phyloP scores from a whole-genome alignment of 768 basidiomycete genomes.

The Sarcodon sp. region DNA sequence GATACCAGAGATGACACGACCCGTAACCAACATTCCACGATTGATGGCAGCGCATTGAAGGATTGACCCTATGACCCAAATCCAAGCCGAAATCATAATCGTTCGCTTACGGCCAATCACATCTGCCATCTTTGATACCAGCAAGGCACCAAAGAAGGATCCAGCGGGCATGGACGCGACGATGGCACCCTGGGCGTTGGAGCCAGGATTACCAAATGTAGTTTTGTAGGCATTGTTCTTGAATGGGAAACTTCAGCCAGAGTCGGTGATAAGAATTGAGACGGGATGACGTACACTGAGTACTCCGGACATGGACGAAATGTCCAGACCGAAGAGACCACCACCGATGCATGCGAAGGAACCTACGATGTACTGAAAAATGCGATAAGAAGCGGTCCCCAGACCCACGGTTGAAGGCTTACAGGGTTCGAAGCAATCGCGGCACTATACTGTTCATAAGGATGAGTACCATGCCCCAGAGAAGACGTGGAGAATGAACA shows the following conservation, averaged over 20 bases:
- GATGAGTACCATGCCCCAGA: background rate
- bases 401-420: constrained; percentile 6
- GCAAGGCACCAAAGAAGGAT: constrained; percentile 52
- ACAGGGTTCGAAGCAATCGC: constrained; percentile 50
- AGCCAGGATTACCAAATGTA: constrained; percentile 26
- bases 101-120: constrained; percentile 51
- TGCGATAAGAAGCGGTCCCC: background rate
- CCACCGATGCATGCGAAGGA: constrained; percentile 77
- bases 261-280: background rate
- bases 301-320: constrained; percentile 74
- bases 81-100: constrained; percentile 49
- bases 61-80: constrained; percentile 64
- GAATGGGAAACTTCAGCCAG: background rate
- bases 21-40: constrained; percentile 57
- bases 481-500: background rate
- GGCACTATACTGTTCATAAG: constrained; percentile 27
- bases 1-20: constrained; percentile 45
- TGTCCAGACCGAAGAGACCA: constrained; percentile 70
- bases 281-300: constrained; percentile 29
- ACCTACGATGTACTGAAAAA: constrained; percentile 57
- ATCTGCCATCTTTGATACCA: constrained; percentile 53
- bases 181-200: constrained; percentile 55
- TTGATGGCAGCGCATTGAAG: constrained; percentile 62
- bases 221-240: constrained; percentile 21
- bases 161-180: constrained; percentile 74